Evolutionary conservation across 192 early-diverging fungal genomes (phyloP).

Genomic region (Coemansia umbellata): DNA sequence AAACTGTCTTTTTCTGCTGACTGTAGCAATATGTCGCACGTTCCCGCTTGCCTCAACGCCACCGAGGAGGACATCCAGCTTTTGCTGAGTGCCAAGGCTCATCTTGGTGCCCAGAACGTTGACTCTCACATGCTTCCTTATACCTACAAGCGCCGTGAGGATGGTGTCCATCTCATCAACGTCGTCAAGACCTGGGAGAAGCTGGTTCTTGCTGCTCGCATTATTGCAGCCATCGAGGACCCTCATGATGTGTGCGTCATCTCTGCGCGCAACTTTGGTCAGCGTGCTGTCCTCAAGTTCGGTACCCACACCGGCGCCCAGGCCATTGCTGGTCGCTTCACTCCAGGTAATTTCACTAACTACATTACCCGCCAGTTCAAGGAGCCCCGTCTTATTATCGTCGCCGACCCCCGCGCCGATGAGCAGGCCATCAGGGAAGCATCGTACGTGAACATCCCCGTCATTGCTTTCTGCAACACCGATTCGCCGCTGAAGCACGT

Average conservation of each 20-base stretch:
- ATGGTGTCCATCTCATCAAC: slow-evolving; percentile 99
- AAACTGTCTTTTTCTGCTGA: background rate
- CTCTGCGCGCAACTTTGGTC: slow-evolving; percentile 94
- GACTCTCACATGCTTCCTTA: slow-evolving; percentile 94
- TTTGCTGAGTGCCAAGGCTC: slow-evolving; percentile 93
- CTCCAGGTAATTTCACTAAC: slow-evolving; percentile 99
- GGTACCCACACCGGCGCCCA: slow-evolving; percentile 98
- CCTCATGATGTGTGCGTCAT: slow-evolving; percentile 96
- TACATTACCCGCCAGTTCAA: slow-evolving; percentile 99
- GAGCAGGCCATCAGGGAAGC: slow-evolving; percentile 98
- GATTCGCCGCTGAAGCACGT: slow-evolving; percentile 93
- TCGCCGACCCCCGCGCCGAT: slow-evolving; percentile 97
- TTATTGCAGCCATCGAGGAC: slow-evolving; percentile 99
- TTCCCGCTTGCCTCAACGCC: slow-evolving; percentile 57
- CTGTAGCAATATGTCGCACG: slow-evolving; percentile 52
- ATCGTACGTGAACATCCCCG: slow-evolving; percentile 99
- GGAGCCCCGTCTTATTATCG: slow-evolving; percentile 97
- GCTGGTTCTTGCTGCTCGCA: slow-evolving; percentile 96
- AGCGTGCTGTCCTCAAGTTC: slow-evolving; percentile 98
- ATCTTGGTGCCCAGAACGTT: slow-evolving; percentile 98
- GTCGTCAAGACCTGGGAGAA: slow-evolving; percentile 99
- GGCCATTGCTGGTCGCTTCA: slow-evolving; percentile 99
- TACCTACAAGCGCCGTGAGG: slow-evolving; percentile 94
- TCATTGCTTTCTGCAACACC: slow-evolving; percentile 98
- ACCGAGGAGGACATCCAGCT: slow-evolving; percentile 93